Conservation (phyloP, 371 early-diverging fungal species). For the Chytridium lagenaria region DNA sequence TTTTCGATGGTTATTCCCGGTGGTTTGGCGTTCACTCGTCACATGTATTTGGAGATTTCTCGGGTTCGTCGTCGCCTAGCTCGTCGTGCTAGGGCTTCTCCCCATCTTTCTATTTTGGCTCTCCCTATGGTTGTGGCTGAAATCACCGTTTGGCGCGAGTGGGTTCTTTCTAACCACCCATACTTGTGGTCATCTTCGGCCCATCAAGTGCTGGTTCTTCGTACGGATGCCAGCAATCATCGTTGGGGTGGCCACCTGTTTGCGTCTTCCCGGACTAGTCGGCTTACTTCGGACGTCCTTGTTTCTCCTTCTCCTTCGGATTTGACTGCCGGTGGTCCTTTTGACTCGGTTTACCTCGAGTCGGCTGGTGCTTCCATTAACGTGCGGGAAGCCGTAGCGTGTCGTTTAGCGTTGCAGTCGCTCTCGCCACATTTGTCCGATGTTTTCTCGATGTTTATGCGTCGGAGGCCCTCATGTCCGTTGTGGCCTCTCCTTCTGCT, state of each 20-base stretch:
- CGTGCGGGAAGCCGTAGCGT: not conserved
- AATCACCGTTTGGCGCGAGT: not conserved
- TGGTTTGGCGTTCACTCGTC: not conserved
- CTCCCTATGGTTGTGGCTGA: not conserved
- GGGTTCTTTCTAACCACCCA: not conserved
- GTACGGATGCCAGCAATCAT: conserved; percentile 13
- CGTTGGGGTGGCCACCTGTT: conserved; percentile 7
- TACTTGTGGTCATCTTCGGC: conserved; percentile 5
- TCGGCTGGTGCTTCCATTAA: conserved; percentile 13
- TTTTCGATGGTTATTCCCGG: conserved; percentile 4
- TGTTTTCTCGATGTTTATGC: not conserved
- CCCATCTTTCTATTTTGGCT: too few relatives aligned
- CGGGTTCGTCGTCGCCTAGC: not conserved
- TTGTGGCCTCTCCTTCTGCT: not conserved
- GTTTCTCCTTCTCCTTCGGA: not conserved
- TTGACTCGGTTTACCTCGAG: not conserved
- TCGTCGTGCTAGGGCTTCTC: too few relatives aligned
- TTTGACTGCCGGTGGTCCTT: not conserved
- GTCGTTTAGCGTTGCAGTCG: not conserved
- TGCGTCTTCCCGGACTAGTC: not conserved
- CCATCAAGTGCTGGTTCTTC: not conserved
- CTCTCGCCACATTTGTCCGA: not conserved
- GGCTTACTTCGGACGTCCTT: not conserved
- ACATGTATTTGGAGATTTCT: not conserved
- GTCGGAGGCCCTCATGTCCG: not conserved